Conservation (phyloP, 768 basidiomycete genomes). For the Roridomyces roridus region DNA sequence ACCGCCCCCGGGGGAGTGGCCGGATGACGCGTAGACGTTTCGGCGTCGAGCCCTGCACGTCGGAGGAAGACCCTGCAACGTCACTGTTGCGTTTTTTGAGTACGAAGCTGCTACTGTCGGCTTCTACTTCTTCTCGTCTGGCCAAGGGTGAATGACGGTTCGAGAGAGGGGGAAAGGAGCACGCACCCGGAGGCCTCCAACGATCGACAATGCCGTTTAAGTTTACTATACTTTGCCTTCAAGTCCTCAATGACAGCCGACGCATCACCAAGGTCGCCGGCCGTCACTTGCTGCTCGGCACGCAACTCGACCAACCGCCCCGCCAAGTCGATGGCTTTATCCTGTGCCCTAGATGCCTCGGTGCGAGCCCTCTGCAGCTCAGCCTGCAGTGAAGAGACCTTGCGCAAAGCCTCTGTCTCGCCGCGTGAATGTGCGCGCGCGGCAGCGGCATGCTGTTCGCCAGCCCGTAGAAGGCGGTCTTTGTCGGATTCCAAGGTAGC, state of each 20-base stretch:
- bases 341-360: constrained; percentile 10
- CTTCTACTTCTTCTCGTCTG: neutral
- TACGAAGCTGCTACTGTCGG: neutral
- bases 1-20: constrained; percentile 15
- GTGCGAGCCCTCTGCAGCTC: neutral
- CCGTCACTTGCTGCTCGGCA: constrained; percentile 14
- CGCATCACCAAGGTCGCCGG: neutral
- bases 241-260: constrained; percentile 6
- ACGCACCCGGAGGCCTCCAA: constrained; percentile 17
- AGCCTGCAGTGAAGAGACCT: constrained; percentile 14
- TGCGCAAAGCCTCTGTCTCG: constrained; percentile 29
- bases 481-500: constrained; percentile 46
- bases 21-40: constrained; percentile 25
- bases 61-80: constrained; percentile 4
- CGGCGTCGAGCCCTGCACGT: constrained; percentile 7
- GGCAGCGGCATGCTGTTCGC: constrained; percentile 45
- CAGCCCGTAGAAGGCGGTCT: constrained; percentile 47
- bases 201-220: constrained; percentile 24
- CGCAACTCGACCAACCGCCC: neutral
- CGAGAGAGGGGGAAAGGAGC: too few species aligned
- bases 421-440: constrained; percentile 37
- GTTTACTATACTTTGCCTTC: constrained; percentile 26
- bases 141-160: neutral
- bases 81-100: constrained; percentile 13
- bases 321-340: constrained; percentile 20